Conservation (phyloP, 495 filamentous ascomycete species). For the Neurospora hispaniola region DNA sequence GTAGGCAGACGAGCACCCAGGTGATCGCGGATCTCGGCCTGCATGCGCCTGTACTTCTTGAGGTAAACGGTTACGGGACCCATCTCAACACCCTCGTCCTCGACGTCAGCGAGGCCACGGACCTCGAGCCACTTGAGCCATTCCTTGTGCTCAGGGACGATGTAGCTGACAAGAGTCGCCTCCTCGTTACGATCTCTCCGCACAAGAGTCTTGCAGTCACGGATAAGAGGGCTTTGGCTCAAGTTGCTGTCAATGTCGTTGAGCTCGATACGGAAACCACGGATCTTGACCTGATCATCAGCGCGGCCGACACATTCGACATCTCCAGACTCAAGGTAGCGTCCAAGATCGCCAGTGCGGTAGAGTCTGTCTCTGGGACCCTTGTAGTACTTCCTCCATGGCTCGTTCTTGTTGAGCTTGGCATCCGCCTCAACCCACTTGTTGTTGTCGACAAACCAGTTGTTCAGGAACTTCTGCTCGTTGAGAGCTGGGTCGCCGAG, state of each 20-base stretch:
- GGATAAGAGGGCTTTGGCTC: slow-evolving; percentile 63
- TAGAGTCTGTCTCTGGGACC: slow-evolving; percentile 85
- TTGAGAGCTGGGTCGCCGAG: slow-evolving; percentile 60
- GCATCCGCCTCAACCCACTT: slow-evolving; percentile 60
- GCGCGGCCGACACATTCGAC: slow-evolving; percentile 68
- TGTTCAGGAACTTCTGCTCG: slow-evolving; percentile 70
- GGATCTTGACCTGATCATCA: slow-evolving; percentile 91
- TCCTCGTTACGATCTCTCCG: slow-evolving; percentile 86
- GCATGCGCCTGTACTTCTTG: slow-evolving; percentile 55
- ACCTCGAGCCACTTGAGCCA: slow-evolving; percentile 60
- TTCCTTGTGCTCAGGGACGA: slow-evolving; percentile 69
- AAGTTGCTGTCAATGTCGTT: slow-evolving; percentile 87
- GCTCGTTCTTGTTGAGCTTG: slow-evolving; percentile 42
- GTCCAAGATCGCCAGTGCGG: slow-evolving; percentile 69
- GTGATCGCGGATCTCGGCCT: slow-evolving; percentile 63
- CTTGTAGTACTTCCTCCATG: slow-evolving; percentile 71
- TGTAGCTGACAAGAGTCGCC: slow-evolving; percentile 78
- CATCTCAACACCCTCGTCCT: slow-evolving; percentile 36
- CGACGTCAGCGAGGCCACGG: slow-evolving; percentile 40
- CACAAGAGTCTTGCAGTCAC: slow-evolving; percentile 82
- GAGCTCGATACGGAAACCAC: slow-evolving; percentile 90
- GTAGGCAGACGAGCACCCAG: slow-evolving; percentile 64
- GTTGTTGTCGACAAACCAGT: slow-evolving; percentile 76
- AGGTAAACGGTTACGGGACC: slow-evolving; percentile 34
- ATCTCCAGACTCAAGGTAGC: slow-evolving; percentile 62